Conservation (phyloP, 169 alveolate genomes). For the Pseudocohnilembus persalinus region DNA sequence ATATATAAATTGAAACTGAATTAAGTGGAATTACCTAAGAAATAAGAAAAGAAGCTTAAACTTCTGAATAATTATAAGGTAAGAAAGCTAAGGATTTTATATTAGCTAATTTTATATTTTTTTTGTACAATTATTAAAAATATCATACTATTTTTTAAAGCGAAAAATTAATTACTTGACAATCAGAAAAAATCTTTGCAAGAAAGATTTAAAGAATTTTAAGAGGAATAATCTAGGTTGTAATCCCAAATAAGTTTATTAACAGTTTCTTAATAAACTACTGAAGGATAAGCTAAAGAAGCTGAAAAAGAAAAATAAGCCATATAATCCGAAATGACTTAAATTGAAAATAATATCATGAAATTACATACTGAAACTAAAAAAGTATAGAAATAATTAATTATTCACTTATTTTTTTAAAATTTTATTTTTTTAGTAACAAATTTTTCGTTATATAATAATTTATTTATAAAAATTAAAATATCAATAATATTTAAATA, state of each 20-base stretch:
- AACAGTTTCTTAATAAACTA: conserved; percentile 59
- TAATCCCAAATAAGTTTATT: conserved; percentile 70
- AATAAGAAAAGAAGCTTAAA: conserved; percentile 64
- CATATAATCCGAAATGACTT: conserved; percentile 65
- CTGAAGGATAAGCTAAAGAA: conserved; percentile 70
- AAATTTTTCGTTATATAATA: no score
- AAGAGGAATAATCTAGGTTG: conserved; percentile 64
- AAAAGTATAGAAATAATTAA: conserved; percentile 25
- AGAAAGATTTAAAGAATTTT: conserved; percentile 56
- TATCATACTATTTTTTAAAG: conserved; percentile 39
- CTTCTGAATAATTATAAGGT: conserved; percentile 65
- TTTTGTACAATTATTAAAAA: conserved; percentile 16
- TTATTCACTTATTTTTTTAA: no score
- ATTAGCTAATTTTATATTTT: conserved; percentile 36
- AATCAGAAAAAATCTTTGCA: conserved; percentile 56
- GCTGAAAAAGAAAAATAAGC: conserved; percentile 70
- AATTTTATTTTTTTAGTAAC: no score
- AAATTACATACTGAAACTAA: conserved; percentile 69
- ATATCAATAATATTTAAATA: no score
- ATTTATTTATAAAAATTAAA: no score
- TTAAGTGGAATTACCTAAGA: conserved; percentile 72
- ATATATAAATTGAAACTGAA: conserved; percentile 70
- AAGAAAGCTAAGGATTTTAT: conserved; percentile 39
- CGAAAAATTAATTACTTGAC: conserved; percentile 63
- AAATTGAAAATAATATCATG: conserved; percentile 73